These are phyloP conservation scores for Aristolochia fimbriata DNA, from an alignment of 164 flowering plant genomes.

Conservation along the genomic window DNA sequence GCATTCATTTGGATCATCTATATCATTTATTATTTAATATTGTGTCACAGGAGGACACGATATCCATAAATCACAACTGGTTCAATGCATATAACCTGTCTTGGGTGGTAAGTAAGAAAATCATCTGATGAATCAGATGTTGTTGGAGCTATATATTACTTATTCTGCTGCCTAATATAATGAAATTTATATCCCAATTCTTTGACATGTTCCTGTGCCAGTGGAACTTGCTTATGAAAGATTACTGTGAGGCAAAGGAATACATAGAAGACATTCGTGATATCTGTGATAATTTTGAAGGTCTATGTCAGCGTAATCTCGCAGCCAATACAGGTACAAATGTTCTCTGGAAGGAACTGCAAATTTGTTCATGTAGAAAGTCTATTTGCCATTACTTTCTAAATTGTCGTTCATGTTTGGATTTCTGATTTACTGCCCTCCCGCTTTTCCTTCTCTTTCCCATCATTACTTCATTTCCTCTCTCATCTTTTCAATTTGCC, in stretches of 20 bases:
- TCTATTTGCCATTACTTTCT: too few species aligned
- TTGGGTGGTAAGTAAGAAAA: slow-evolving; percentile 64
- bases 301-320: slow-evolving; percentile 92
- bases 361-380: not conserved
- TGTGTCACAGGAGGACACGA: slow-evolving; percentile 64
- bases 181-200: too few species aligned
- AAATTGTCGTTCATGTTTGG: not conserved
- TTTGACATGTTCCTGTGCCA: slow-evolving; percentile 9
- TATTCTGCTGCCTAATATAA: not conserved
- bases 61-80: slow-evolving; percentile 96
- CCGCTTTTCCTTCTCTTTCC: not conserved
- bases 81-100: slow-evolving; percentile 73
- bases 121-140: not conserved
- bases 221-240: slow-evolving; percentile 76
- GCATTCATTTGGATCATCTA: too few species aligned
- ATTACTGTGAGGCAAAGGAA: slow-evolving; percentile 79
- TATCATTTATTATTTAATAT: too few species aligned
- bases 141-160: not conserved
- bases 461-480: not conserved
- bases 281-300: slow-evolving; percentile 92
- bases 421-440: not conserved
- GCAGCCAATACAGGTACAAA: slow-evolving; percentile 84
- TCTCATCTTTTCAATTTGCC: not conserved
- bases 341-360: not conserved
- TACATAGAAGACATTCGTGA: slow-evolving; percentile 88